Evolutionary conservation across 2,329 filamentous ascomycete species (phyloP), one percentile per base, ranked within the genome.

Genomic region (Karstenula rhodostoma): DNA sequence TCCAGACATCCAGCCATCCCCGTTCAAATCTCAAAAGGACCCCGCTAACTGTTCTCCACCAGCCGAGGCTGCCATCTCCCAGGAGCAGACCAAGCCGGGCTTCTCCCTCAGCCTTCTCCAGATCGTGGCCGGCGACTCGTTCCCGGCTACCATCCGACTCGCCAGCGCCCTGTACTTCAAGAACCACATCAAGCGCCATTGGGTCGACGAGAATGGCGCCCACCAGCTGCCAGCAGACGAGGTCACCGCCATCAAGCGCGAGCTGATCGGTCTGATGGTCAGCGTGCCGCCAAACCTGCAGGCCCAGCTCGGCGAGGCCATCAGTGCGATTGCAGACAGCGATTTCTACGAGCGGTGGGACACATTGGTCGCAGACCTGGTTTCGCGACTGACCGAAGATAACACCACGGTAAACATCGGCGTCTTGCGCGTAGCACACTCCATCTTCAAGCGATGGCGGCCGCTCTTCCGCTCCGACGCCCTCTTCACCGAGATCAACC

Each of bases 301-400:
- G 81, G 89, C 92, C 62, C 95, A 99, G 81, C 86, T 99, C 40
- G 95, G 95, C 68, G 95, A 98, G 76, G 94, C 95, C 64, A 96
- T 98, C 78, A 97, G 94, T 80, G 88, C 96, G 70, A 98, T 99
- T 72, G 95, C 95, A 62, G 94, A 98, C 80, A 98, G 94, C 68
- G 95, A 99, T 78, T 99, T 99, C 79, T 99, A 91, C 90, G 85
- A 91, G 78, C 86, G 91, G 73, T 99, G 95, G 95, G 91, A 98
- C 74, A 97, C 94, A n/a, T 85, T 99, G 61, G 94, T 96, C 56
- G 87, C 91, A 82, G 94, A 99, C 78, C 89, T 99, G 60, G 93
- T 97, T 68, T 92, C 90, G 51, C 89, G 94, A 50, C 87, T 99
- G 64, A 94, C 93, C 3, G 85, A 90, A 13, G 89, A 90, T 68